Percentiles rank a stretch among this genome's conserved stretches.
Evolutionary conservation across 208 protist species (phyloP).

Genomic region (Crithidia expoeki): DNA sequence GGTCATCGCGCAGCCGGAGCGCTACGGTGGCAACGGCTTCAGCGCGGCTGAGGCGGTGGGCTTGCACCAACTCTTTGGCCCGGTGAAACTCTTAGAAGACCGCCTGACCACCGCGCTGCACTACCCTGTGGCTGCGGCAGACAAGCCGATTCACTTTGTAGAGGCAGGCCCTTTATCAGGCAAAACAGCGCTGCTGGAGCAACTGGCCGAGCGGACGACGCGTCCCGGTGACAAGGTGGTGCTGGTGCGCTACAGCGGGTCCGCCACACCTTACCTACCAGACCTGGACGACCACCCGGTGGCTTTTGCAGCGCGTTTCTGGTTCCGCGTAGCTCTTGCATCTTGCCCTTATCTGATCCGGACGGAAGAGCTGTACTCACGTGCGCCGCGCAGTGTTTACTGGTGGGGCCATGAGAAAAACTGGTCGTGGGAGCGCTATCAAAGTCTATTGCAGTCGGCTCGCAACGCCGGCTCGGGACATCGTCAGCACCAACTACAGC

Average conservation of each 20-base stretch:
- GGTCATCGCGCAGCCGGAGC: conserved; percentile 51
- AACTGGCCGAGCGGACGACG: conserved; percentile 50
- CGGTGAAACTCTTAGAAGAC: conserved; percentile 82
- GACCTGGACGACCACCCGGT: conserved; percentile 85
- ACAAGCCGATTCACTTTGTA: conserved; percentile 80
- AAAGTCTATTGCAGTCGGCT: conserved; percentile 49
- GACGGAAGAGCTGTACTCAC: conserved; percentile 76
- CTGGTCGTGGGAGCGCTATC: conserved; percentile 80
- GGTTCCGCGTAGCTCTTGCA: conserved; percentile 82
- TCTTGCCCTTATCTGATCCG: conserved; percentile 76
- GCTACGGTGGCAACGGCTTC: conserved; percentile 62
- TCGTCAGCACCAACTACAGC: conserved; percentile 21
- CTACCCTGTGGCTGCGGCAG: conserved; percentile 48
- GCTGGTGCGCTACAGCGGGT: conserved; percentile 73
- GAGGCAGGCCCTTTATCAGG: conserved; percentile 71
- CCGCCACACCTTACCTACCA: conserved; percentile 74
- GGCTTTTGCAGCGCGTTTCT: conserved; percentile 78
- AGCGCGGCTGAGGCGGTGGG: conserved; percentile 67
- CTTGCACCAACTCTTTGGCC: conserved; percentile 75
- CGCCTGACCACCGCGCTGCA: conserved; percentile 67
- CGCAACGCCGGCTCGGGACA: conserved; percentile 25
- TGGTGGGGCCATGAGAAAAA: conserved; percentile 80
- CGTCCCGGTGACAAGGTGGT: conserved; percentile 57
- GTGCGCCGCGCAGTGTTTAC: conserved; percentile 66
- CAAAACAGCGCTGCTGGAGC: conserved; percentile 78